Base-by-base conservation (phyloP, 495 filamentous ascomycete genomes). In the Sporormia fimetaria region DNA sequence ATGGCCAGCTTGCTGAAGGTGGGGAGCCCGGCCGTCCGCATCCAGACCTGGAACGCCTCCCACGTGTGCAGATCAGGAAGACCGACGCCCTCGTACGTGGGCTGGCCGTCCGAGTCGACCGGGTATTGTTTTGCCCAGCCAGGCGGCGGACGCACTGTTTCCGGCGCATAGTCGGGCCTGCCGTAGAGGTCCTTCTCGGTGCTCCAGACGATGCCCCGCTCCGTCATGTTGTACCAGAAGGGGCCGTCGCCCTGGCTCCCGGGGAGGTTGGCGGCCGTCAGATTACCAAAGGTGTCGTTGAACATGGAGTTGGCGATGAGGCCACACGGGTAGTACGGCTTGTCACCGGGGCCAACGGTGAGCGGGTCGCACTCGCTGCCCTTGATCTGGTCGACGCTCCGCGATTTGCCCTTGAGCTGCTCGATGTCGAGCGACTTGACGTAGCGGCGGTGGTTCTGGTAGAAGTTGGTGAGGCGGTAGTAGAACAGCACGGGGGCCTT, bases 391-490 rank as follows among this genome's bases (percentile, higher is more conserved):
- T 42, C 33, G 40, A 69, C 71, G 17, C 67, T 65, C 21, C 83
- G 67, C 8, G 73, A 73, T 6, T 79, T 67, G 35, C 87, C 90
- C 33, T 78, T 72, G 21, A 99, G 64, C 61, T 99, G 90, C 47
- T 82, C 69, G 39, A 76, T 69, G 54, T 87, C 80, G 44, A 93
- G 74, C 1, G 86, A 94, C 50, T 81, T 78, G 27, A 94, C 88
- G 48, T 99, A 99, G 60, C 88, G 80, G 41, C 90, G 80, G 57
- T 99, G 90, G 60, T 99, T 99, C 59, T 99, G 90, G 66, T 96
- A 99, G 67, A 99, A 99, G 62, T 99, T 93, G 28, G 85, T 87
- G 27, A 99, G 75, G 37, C 81, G 80, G 62, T 99, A 99, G 64
- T 94, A 96, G 58, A 94, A 70, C 48, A 83, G 70, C 18, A 96